Evolutionary conservation across 495 filamentous ascomycete genomes (phyloP).

Genomic region (Paragyromitra xinjiangensis): DNA sequence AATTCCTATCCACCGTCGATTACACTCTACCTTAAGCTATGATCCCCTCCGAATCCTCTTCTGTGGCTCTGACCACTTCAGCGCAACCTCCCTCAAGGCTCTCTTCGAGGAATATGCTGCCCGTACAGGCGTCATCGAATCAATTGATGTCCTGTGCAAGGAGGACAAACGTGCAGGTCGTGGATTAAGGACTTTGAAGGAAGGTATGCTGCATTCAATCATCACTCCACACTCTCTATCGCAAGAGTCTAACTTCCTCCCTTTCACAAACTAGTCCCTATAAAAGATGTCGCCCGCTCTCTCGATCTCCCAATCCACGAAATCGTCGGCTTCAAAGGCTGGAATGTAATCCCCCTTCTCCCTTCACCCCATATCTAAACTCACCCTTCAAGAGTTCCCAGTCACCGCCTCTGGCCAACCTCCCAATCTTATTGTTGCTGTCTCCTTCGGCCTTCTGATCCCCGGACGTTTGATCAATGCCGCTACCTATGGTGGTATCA

Average conservation of each 20-base stretch:
- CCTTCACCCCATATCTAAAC: not conserved
- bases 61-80: conserved; percentile 94
- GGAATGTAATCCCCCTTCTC: conserved; percentile 66
- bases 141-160: conserved; percentile 87
- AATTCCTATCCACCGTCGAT: conserved; percentile 29
- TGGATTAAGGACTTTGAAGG: conserved; percentile 72
- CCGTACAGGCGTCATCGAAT: conserved; percentile 69
- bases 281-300: conserved; percentile 70
- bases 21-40: conserved; percentile 9
- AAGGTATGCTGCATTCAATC: conserved; percentile 65
- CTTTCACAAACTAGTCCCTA: conserved; percentile 68
- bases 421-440: conserved; percentile 82
- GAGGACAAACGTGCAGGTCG: conserved; percentile 79
- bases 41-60: conserved; percentile 88
- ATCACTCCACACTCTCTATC: conserved; percentile 20
- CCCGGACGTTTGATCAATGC: conserved; percentile 75
- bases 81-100: conserved; percentile 77
- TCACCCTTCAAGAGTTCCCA: conserved; percentile 47
- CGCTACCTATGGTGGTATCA: conserved; percentile 84
- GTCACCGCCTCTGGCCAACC: conserved; percentile 29
- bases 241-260: conserved; percentile 26
- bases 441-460: conserved; percentile 94
- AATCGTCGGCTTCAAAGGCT: conserved; percentile 80
- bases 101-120: conserved; percentile 69
- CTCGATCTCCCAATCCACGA: conserved; percentile 75